These are phyloP conservation scores for Taiwanofungus camphoratus DNA, from an alignment of 1,284 basidiomycete species.

Conservation along the genomic window DNA sequence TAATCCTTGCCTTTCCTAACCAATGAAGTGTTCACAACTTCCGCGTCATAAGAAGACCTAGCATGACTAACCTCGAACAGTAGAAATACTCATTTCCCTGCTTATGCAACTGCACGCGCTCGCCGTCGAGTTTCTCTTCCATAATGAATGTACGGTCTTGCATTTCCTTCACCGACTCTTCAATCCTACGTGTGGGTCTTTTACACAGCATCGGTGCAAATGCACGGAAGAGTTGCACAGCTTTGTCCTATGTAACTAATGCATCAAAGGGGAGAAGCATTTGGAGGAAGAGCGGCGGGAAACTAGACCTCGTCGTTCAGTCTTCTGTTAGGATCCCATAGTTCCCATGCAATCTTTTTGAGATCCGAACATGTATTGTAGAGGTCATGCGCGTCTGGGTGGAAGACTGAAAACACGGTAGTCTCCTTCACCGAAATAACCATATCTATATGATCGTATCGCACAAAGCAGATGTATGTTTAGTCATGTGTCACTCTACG, in stretches of 20 bases:
- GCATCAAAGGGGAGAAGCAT: background rate
- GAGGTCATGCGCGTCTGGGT: conserved; percentile 84
- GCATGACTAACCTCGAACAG: conserved; percentile 65
- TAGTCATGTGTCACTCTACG: background rate
- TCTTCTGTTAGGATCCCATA: conserved; percentile 60
- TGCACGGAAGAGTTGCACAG: conserved; percentile 72
- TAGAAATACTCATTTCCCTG: conserved; percentile 85
- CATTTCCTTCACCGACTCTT: conserved; percentile 82
- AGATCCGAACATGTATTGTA: conserved; percentile 95
- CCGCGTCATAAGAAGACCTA: background rate
- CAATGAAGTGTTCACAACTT: background rate
- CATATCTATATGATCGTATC: conserved; percentile 46
- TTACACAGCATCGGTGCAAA: conserved; percentile 94
- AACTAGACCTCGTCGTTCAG: conserved; percentile 53
- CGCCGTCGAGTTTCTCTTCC: conserved; percentile 95
- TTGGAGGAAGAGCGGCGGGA: background rate
- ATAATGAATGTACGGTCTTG: conserved; percentile 72
- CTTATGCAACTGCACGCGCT: conserved; percentile 92
- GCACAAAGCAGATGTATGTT: too few species aligned
- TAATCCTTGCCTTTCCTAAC: conserved; percentile 89
- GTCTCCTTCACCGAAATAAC: conserved; percentile 81
- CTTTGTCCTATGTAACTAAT: conserved; percentile 58
- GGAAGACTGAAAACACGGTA: conserved; percentile 82
- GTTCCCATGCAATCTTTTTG: conserved; percentile 82
- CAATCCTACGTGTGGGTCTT: conserved; percentile 72